Evolutionary conservation across 768 basidiomycete species (phyloP).

Genomic region (Amanita pallidorosea): DNA sequence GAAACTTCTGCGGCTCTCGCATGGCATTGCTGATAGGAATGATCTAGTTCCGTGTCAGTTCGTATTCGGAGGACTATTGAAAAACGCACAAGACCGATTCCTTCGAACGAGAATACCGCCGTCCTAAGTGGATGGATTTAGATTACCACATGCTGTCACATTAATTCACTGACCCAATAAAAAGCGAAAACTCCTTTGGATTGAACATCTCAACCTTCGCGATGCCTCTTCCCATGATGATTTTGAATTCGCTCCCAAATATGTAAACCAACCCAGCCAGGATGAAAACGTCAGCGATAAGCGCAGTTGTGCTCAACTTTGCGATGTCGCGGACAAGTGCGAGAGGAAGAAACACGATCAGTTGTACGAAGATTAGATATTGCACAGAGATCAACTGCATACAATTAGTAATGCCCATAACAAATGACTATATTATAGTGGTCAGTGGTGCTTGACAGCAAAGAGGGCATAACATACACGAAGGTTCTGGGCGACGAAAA

Average conservation of each 20-base stretch:
- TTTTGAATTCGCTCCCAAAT: constrained; percentile 70
- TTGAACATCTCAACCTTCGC: constrained; percentile 85
- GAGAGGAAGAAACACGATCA: constrained; percentile 82
- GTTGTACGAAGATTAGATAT: constrained; percentile 76
- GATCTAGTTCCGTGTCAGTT: constrained; percentile 31
- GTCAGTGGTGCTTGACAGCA: neutral
- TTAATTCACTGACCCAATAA: constrained; percentile 64
- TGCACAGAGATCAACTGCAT: constrained; percentile 51
- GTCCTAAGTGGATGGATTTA: constrained; percentile 39
- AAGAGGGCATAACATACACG: constrained; percentile 24
- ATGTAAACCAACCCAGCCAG: constrained; percentile 80
- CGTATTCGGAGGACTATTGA: constrained; percentile 1
- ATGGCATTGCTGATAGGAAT: constrained; percentile 97
- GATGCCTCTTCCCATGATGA: constrained; percentile 59
- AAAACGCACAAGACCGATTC: constrained; percentile 73
- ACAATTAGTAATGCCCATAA: constrained; percentile 74
- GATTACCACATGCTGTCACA: neutral
- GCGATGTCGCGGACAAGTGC: constrained; percentile 90
- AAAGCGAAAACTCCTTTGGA: constrained; percentile 75
- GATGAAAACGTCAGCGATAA: constrained; percentile 93
- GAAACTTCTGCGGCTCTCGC: constrained; percentile 92
- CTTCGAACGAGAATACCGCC: constrained; percentile 97
- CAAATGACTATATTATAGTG: constrained; percentile 50
- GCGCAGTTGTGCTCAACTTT: constrained; percentile 84
- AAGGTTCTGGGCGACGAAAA: constrained; percentile 91